Evolutionary conservation across 2,329 filamentous ascomycete genomes (phyloP), one percentile per base, ranked within the genome.

Genomic region (Penicillium glabrum): DNA sequence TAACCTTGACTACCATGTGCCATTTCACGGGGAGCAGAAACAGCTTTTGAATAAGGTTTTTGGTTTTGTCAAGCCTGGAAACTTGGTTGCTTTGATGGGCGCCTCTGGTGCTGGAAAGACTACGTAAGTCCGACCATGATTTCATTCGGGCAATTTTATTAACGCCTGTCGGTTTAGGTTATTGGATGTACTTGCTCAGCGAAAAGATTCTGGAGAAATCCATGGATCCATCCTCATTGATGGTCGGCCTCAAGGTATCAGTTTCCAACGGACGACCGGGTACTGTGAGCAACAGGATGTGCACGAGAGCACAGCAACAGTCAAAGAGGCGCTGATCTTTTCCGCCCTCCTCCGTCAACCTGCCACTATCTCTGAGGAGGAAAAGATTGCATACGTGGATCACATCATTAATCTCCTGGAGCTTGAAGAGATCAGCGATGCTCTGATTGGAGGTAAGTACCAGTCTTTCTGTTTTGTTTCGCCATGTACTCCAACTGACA

Each of bases 61-160:
- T 64, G 91, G 86, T 2, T 93, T 86, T 60, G 89, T 91, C 47
- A 85, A 88, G 60, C 89, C 89, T 0, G 90, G 90, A 14, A 85
- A 87, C 67, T 79, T 93, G 16, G 91, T 89, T 0, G 89, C 89
- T 1, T 78, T 93, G 1, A 93, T 93, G 89, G 90, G 90, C 46
- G 89, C 90, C 3, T 91, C 89, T 6, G 91, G 92, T 52, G 92
- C 92, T 0, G 77, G 77, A 39, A 79, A 79, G 55, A 79, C 77
- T 14, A 79, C 77, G 44, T 70, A 56, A 50, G 67, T 63, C 4
- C 19, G 24, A 9, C 7, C 2, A 1, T n/a, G 16, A 2, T 44
- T n/a, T 24, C 3, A 24, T 37, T 10, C 2, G 13, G 21, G 3
- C 16, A 23, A 23, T 5, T 33, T 29, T 29, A 10, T 11, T 51